Evolutionary conservation across 495 filamentous ascomycete species (phyloP).

Genomic region (Neurospora sp.): DNA sequence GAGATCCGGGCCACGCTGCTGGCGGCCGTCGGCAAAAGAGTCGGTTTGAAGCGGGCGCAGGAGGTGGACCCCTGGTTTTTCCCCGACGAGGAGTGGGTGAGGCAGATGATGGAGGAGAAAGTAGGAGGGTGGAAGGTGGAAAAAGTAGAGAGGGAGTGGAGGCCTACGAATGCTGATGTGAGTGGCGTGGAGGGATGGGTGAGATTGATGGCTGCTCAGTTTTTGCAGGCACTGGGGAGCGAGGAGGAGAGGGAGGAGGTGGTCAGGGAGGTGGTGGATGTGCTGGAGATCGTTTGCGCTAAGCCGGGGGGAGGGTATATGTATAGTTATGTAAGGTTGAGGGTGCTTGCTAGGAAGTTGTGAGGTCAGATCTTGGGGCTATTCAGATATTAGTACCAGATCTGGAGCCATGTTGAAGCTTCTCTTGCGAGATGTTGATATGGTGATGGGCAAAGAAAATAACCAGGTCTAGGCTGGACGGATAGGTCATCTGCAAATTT

Average conservation of each 20-base stretch:
- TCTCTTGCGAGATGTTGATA: not conserved
- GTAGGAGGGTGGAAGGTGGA: slow-evolving; percentile 51
- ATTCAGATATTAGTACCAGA: not conserved
- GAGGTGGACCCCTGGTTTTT: slow-evolving; percentile 64
- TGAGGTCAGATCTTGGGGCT: slow-evolving; percentile 13
- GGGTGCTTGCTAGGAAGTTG: slow-evolving; percentile 48
- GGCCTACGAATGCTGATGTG: slow-evolving; percentile 46
- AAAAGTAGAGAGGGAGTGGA: slow-evolving; percentile 51
- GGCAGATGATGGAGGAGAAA: slow-evolving; percentile 39
- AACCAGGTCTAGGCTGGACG: not conserved
- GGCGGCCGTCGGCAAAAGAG: slow-evolving; percentile 39
- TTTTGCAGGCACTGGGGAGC: slow-evolving; percentile 41
- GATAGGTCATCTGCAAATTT: not conserved
- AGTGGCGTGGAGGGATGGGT: slow-evolving; percentile 67
- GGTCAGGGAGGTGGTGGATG: slow-evolving; percentile 46
- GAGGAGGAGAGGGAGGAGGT: slow-evolving; percentile 39
- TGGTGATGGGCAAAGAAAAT: not conserved
- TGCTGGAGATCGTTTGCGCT: slow-evolving; percentile 45
- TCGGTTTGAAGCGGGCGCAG: slow-evolving; percentile 37
- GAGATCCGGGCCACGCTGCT: slow-evolving; percentile 55
- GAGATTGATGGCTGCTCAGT: slow-evolving; percentile 49
- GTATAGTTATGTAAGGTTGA: slow-evolving; percentile 64
- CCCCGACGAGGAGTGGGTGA: slow-evolving; percentile 47
- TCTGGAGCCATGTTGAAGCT: not conserved
- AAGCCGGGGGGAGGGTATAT: slow-evolving; percentile 48